Evolutionary conservation across 768 basidiomycete species (phyloP), one percentile per base, ranked within the genome.

Genomic region (Hydnomerulius pinastri): DNA sequence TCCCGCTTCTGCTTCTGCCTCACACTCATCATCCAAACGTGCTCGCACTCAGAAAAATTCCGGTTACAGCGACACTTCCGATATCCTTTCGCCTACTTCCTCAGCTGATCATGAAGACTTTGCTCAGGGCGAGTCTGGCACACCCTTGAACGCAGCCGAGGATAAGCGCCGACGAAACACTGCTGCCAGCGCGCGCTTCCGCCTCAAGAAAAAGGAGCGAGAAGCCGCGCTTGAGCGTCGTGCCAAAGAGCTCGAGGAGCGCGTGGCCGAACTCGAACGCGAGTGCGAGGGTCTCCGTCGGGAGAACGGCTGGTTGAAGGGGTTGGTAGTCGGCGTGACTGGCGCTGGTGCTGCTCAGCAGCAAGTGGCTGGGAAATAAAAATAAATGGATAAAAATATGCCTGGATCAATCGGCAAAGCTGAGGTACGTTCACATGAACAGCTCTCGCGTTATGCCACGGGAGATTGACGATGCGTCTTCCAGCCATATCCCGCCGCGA

Each of bases 101-200:
- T 42, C 54, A 2, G 50, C 73, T 56, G 48, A 63, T 49, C 55
- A 65, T 40, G 67, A 71, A 21, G 67, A 69, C 39, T 21, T 57
- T 7, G 50, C 66, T 17, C 55, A 46, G 35, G 40, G 42, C 23
- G 58, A 60, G 23, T 1, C 43, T 20, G 18, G 44, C 29, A 66
- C 66, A 6, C 46, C 71, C 0, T 18, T 83, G 2, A 79, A 79
- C 6, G 74, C 85, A 5, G 69, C 86, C 0, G 93, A 96, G 69
- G 93, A 96, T 70, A 96, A 96, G 66, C 86, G 93, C n/a, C 80
- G 92, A 50, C 76, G 93, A 39, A 97, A 97, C 67, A 97, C 93
- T 0, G 91, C 91, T 1, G 93, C 93, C 0, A 92, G 89, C 46
- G 93, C 93, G 27, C 88, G 93, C 7, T 97, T 97, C 78, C 81